Evolutionary conservation across 306 rosid species (phyloP).

Genomic region (Acacia confusa): DNA sequence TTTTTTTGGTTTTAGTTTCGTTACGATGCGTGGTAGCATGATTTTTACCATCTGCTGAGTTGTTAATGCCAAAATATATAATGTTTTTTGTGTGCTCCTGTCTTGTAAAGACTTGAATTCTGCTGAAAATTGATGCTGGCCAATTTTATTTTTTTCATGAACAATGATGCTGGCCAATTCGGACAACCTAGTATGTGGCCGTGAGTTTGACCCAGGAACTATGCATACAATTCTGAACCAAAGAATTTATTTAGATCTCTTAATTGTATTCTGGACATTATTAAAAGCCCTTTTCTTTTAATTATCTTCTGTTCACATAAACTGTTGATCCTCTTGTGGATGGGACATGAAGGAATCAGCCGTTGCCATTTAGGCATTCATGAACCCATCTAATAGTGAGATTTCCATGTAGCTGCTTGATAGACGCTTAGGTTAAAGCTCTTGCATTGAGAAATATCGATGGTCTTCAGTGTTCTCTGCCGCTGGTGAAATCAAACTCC

Average conservation of each 20-base stretch:
- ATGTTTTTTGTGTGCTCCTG: not conserved
- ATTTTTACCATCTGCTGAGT: not conserved
- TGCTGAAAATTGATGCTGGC: not conserved
- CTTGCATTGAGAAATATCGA: not conserved
- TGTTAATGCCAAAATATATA: not conserved
- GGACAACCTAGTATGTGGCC: not conserved
- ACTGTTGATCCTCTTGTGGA: not conserved
- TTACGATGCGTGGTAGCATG: not conserved
- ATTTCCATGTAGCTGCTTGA: not conserved
- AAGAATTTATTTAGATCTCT: slow-evolving; percentile 30
- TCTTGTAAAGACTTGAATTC: slow-evolving; percentile 21
- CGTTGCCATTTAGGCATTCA: slow-evolving; percentile 5
- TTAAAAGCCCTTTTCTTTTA: not conserved
- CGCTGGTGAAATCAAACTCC: not conserved
- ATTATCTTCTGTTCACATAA: not conserved
- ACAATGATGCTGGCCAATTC: not conserved
- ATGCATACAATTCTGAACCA: not conserved
- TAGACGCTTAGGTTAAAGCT: not conserved
- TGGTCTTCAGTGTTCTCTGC: not conserved
- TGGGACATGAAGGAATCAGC: not conserved
- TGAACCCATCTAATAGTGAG: slow-evolving; percentile 22
- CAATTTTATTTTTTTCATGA: too few species aligned
- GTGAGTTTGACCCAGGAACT: not conserved
- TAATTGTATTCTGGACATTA: slow-evolving; percentile 23
- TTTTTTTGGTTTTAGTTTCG: not conserved